phyloP scores from a whole-genome alignment of 2,329 filamentous ascomycete genomes.

The Stromatinia cepivora region DNA sequence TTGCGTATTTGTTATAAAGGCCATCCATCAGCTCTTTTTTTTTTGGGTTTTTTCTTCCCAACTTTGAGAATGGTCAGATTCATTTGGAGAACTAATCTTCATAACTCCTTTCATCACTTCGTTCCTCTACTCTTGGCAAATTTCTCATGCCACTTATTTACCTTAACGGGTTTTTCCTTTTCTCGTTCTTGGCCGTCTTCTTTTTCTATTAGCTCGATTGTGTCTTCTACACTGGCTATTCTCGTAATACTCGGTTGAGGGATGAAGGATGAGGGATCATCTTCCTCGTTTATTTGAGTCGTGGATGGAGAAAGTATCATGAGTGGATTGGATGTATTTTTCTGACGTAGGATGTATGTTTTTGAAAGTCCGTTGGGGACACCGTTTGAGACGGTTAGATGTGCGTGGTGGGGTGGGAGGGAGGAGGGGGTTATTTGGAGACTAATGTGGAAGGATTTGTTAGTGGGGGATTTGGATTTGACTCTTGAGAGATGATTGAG shows the following conservation, averaged over 20 bases:
- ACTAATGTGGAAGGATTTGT: conserved; percentile 42
- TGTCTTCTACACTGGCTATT: conserved; percentile 61
- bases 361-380: conserved; percentile 36
- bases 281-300: conserved; percentile 30
- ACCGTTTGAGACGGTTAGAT: conserved; percentile 39
- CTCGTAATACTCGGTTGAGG: conserved; percentile 47
- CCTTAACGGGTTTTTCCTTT: conserved; percentile 38
- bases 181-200: conserved; percentile 27
- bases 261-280: conserved; percentile 34
- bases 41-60: no score
- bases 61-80: no score
- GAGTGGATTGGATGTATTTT: conserved; percentile 67
- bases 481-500: not conserved
- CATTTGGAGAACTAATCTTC: no score
- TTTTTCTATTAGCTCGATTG: conserved; percentile 58
- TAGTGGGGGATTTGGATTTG: conserved; percentile 23
- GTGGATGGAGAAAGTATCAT: conserved; percentile 51
- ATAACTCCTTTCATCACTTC: not conserved
- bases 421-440: conserved; percentile 44
- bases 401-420: conserved; percentile 14
- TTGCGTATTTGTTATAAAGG: no score
- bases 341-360: conserved; percentile 61
- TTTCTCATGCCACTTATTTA: conserved; percentile 60
- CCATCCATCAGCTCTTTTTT: no score
- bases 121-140: conserved; percentile 45